Conservation (phyloP, 352 stramenopile species). For the Plasmopara muralis region DNA sequence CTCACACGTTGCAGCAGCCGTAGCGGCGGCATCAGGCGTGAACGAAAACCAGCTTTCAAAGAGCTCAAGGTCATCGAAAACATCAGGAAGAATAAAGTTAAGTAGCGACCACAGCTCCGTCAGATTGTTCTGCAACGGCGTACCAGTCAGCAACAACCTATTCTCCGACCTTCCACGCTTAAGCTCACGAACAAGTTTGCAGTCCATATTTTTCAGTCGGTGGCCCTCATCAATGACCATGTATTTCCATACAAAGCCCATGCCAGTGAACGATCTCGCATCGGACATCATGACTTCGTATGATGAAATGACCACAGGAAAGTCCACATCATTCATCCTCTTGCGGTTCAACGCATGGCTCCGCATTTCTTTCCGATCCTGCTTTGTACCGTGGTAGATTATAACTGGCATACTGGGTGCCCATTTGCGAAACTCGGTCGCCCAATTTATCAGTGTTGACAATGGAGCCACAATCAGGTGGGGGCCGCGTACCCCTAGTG, state of each 20-base stretch:
- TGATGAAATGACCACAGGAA: constrained; percentile 84
- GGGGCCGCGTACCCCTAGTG: constrained; percentile 85
- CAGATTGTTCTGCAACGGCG: constrained; percentile 97
- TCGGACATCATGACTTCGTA: constrained; percentile 86
- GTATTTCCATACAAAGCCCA: constrained; percentile 88
- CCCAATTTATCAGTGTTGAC: constrained; percentile 98
- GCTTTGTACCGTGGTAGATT: constrained; percentile 94
- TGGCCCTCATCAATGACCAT: constrained; percentile 98
- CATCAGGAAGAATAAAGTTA: constrained; percentile 96
- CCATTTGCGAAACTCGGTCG: constrained; percentile 85
- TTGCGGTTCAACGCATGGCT: constrained; percentile 41
- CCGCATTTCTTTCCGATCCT: constrained; percentile 41
- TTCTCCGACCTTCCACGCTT: constrained; percentile 91
- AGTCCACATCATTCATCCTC: constrained; percentile 53
- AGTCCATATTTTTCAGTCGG: constrained; percentile 97
- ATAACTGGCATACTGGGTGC: constrained; percentile 90
- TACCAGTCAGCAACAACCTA: constrained; percentile 93
- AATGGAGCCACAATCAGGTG: constrained; percentile 97
- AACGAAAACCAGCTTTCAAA: constrained; percentile 99
- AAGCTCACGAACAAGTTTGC: constrained; percentile 90
- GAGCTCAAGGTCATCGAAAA: constrained; percentile 97
- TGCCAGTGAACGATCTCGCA: constrained; percentile 43
- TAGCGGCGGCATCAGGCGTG: constrained; percentile 75
- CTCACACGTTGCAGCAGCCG: constrained; percentile 40
- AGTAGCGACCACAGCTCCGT: constrained; percentile 98